These are phyloP conservation scores for Sphagnum contortum DNA, from an alignment of 225 moss, liverwort and hornwort species.

Conservation along the genomic window DNA sequence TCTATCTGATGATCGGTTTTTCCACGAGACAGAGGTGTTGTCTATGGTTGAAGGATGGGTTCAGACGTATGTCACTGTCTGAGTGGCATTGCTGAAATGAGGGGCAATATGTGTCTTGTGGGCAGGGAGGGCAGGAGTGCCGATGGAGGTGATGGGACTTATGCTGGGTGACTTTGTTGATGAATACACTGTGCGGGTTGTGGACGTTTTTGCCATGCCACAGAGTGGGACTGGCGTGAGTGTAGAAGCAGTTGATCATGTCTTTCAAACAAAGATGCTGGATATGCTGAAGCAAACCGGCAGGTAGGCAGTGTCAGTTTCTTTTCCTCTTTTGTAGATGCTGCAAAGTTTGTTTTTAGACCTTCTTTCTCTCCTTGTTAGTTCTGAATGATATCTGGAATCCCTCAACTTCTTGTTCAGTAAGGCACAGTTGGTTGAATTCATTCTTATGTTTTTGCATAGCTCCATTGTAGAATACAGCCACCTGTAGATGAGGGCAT, in stretches of 20 bases:
- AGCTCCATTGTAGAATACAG: no score
- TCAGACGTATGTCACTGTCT: no score
- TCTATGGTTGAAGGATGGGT: no score
- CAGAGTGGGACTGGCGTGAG: slow-evolving; percentile 96
- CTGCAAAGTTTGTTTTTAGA: neutral
- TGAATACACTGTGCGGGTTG: slow-evolving; percentile 93
- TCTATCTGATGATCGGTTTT: no score
- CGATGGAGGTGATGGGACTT: slow-evolving; percentile 98
- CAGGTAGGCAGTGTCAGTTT: slow-evolving; percentile 23
- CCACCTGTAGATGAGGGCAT: no score
- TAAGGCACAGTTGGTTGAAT: no score
- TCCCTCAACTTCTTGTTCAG: no score
- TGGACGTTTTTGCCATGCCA: slow-evolving; percentile 97
- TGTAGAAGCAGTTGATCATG: slow-evolving; percentile 95
- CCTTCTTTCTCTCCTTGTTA: no score
- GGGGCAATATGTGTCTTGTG: neutral
- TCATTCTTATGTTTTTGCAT: no score
- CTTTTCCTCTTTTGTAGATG: neutral
- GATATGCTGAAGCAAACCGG: slow-evolving; percentile 99
- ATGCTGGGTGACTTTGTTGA: slow-evolving; percentile 99
- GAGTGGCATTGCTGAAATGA: no score
- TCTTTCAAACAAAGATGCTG: slow-evolving; percentile 96
- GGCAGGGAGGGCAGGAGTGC: slow-evolving; percentile 94
- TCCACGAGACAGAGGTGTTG: no score
- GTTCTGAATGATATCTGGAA: no score